Conservation (phyloP, 2,329 filamentous ascomycete species). For the Capronia americana region DNA sequence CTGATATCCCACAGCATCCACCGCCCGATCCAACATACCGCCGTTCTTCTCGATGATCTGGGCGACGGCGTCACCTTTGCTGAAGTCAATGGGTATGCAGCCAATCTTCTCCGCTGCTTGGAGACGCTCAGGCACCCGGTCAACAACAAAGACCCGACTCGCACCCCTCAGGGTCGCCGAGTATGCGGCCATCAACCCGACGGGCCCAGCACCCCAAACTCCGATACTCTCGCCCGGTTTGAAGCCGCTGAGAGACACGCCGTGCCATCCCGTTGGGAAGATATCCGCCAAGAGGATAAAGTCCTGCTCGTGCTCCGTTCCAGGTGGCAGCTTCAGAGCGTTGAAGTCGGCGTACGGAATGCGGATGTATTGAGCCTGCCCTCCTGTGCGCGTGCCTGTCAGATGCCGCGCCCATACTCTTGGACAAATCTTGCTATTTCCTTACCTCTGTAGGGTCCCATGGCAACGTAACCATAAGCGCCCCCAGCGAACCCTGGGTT, state of each 20-base stretch:
- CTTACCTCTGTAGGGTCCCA: conserved; percentile 57
- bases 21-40: conserved; percentile 67
- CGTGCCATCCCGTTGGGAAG: conserved; percentile 50
- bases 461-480: conserved; percentile 67
- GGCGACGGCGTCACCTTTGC: conserved; percentile 64
- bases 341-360: conserved; percentile 74
- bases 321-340: conserved; percentile 65
- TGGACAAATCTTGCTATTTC: neutral
- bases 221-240: conserved; percentile 62
- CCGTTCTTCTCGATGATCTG: conserved; percentile 66
- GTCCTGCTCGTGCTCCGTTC: conserved; percentile 66
- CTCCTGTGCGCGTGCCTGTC: conserved; percentile 55
- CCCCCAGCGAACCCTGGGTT: conserved; percentile 67
- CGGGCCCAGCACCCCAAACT: conserved; percentile 68
- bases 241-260: conserved; percentile 48
- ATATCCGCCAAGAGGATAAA: conserved; percentile 60
- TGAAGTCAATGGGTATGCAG: conserved; percentile 66
- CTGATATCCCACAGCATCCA: conserved; percentile 72
- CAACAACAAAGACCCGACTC: conserved; percentile 65
- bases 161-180: conserved; percentile 66
- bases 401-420: conserved; percentile 23
- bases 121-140: conserved; percentile 65
- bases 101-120: conserved; percentile 67
- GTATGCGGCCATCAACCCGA: conserved; percentile 71
- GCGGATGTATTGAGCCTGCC: conserved; percentile 68